A percentile compares a stretch with the other conserved stretches of the same genome.
Evolutionary conservation across 768 basidiomycete genomes (phyloP).

Genomic region (Suillus luteus): DNA sequence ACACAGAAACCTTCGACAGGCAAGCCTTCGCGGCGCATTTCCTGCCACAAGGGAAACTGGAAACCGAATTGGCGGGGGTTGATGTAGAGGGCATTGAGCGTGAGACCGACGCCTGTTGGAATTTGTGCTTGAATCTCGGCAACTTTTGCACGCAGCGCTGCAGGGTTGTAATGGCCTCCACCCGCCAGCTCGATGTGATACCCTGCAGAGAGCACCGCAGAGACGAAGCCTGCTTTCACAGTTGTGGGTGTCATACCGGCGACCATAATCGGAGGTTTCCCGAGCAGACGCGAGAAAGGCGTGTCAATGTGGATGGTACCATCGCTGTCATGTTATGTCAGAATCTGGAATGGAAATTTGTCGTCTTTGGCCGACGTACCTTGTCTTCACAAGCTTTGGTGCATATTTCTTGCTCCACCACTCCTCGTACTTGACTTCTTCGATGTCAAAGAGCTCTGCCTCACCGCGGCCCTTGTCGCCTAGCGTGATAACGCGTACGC

Average conservation of each 20-base stretch:
- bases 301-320: conserved; percentile 93
- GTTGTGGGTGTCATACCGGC: conserved; percentile 99
- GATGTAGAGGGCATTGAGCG: conserved; percentile 95
- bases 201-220: conserved; percentile 88
- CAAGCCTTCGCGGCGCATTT: conserved; percentile 92
- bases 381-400: conserved; percentile 85
- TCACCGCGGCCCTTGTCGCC: conserved; percentile 91
- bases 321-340: conserved; percentile 53
- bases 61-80: conserved; percentile 96
- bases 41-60: conserved; percentile 98
- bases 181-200: conserved; percentile 98
- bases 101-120: conserved; percentile 87
- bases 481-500: conserved; percentile 84
- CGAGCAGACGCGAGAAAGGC: conserved; percentile 92
- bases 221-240: conserved; percentile 93
- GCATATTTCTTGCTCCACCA: conserved; percentile 93
- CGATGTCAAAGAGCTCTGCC: conserved; percentile 77
- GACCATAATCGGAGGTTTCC: conserved; percentile 98
- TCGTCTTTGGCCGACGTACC: conserved; percentile 46
- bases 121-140: conserved; percentile 88
- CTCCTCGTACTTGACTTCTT: conserved; percentile 70
- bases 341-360: conserved; percentile 16
- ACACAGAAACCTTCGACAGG: conserved; percentile 99
- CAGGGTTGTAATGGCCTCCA: conserved; percentile 94
- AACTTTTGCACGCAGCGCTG: conserved; percentile 86